Evolutionary conservation across 805 yeast species (phyloP), one percentile per base, ranked within the genome.

Genomic region (Dipodascus geniculatus): DNA sequence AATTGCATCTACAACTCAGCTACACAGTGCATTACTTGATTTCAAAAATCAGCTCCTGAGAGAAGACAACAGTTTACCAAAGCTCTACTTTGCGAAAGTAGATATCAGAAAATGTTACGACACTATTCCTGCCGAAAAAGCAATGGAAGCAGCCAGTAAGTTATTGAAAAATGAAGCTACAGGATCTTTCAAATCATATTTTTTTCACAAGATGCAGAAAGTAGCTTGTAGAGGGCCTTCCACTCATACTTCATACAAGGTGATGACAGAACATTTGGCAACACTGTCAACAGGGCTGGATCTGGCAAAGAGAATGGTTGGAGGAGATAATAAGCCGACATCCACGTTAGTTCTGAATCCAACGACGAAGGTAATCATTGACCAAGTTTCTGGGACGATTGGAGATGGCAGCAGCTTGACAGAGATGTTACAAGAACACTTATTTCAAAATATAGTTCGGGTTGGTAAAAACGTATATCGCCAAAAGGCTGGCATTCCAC

Each of bases 41-140:
- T 85, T 72, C 60, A 77, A 73, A 52, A 48, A 52, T 1, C 24
- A 31, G 0, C 57, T 73, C 0, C 3, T 61, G 1, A 28, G 52
- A 2, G 53, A 56, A 8, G 52, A 54, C 2, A 79, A 79, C 0
- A 51, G 58, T 1, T 17, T 23, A 2, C 51, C 53, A 9, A 50
- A 51, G 20, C 57, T 82, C 0, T 77, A 71, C 61, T 77, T 77
- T 16, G 70, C 85, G 23, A 87, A 85, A 59, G 85, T 87, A 65
- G 98, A 90, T 64, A 80, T 86, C 57, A 75, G 74, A 53, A 75
- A 82, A 2, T 88, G 96, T 54, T 90, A 80, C 64, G 97, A 91
- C 61, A 77, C 81, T 1, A 70, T 89, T 16, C 61, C 70, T 17
- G 48, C 57, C 2, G 53, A 47, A 1, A 38, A 42, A 2, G 61